These are phyloP conservation scores for Priceomyces medius DNA, from an alignment of 805 yeast species.

Conservation along the genomic window DNA sequence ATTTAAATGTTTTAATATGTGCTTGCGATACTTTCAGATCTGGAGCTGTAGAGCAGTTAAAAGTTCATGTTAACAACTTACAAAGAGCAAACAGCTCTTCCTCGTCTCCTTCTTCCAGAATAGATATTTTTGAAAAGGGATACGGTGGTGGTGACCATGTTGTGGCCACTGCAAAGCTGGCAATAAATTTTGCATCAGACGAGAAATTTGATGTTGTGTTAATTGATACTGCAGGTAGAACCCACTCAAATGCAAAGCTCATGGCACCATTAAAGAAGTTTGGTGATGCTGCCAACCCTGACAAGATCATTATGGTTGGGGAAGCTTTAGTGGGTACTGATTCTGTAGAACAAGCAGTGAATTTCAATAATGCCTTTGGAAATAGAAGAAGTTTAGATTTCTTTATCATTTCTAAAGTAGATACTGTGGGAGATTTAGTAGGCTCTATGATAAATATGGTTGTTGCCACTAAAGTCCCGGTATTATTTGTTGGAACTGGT, in stretches of 20 bases:
- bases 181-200: conserved; percentile 73
- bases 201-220: conserved; percentile 78
- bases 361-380: conserved; percentile 93
- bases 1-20: conserved; percentile 80
- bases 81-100: conserved; percentile 61
- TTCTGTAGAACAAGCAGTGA: conserved; percentile 90
- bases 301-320: conserved; percentile 97
- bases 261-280: conserved; percentile 96
- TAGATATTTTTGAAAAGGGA: conserved; percentile 89
- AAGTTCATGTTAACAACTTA: conserved; percentile 88
- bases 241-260: conserved; percentile 89
- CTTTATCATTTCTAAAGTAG: conserved; percentile 91
- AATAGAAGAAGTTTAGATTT: conserved; percentile 77
- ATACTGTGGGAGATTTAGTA: conserved; percentile 93
- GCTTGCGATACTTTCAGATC: conserved; percentile 98
- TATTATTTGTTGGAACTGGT: conserved; percentile 93
- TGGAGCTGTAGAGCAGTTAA: conserved; percentile 97
- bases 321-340: conserved; percentile 98
- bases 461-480: conserved; percentile 92
- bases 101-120: conserved; percentile 32
- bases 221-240: conserved; percentile 96
- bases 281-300: conserved; percentile 93
- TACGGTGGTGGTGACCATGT: conserved; percentile 96
- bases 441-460: conserved; percentile 98
- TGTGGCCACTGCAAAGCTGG: conserved; percentile 88